A percentile compares a stretch with the other conserved stretches of the same genome.
Conservation (phyloP, 345 rosid genomes). For the Toxicodendron radicans region DNA sequence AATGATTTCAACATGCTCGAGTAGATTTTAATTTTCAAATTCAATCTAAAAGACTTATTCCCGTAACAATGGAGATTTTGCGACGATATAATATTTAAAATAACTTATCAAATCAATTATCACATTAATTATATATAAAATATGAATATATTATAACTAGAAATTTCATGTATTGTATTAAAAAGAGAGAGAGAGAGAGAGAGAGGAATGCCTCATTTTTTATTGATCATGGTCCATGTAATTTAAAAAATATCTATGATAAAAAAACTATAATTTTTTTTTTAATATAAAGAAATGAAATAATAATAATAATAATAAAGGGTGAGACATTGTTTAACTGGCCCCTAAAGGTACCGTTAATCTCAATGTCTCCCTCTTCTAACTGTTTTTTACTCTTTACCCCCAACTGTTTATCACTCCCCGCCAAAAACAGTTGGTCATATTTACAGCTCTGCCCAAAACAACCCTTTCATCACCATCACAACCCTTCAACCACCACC, state of each 20-base stretch:
- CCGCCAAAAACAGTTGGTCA: conserved; percentile 51
- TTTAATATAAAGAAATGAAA: conserved; percentile 30
- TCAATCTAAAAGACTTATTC: too few relatives aligned
- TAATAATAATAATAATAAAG: conserved; percentile 21
- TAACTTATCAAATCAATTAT: too few relatives aligned
- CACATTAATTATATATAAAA: too few relatives aligned
- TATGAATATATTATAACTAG: not conserved
- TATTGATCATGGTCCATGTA: conserved; percentile 29
- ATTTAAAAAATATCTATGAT: conserved; percentile 33
- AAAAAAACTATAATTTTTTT: conserved; percentile 14
- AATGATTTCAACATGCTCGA: too few relatives aligned
- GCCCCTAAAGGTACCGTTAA: conserved; percentile 26
- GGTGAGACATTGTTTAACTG: conserved; percentile 24
- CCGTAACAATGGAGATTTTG: too few relatives aligned
- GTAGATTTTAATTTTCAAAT: too few relatives aligned
- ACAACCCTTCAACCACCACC: conserved; percentile 52
- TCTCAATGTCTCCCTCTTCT: conserved; percentile 41
- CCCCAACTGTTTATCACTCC: conserved; percentile 34
- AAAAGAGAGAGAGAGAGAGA: too few relatives aligned
- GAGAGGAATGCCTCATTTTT: conserved; percentile 39
- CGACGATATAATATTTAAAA: too few relatives aligned
- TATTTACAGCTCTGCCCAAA: conserved; percentile 61
- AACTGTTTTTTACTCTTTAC: conserved; percentile 26
- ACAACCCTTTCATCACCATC: conserved; percentile 16
- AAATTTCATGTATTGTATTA: too few relatives aligned